phyloP scores from a whole-genome alignment of 768 basidiomycete genomes.

The Tylopilus sp. region DNA sequence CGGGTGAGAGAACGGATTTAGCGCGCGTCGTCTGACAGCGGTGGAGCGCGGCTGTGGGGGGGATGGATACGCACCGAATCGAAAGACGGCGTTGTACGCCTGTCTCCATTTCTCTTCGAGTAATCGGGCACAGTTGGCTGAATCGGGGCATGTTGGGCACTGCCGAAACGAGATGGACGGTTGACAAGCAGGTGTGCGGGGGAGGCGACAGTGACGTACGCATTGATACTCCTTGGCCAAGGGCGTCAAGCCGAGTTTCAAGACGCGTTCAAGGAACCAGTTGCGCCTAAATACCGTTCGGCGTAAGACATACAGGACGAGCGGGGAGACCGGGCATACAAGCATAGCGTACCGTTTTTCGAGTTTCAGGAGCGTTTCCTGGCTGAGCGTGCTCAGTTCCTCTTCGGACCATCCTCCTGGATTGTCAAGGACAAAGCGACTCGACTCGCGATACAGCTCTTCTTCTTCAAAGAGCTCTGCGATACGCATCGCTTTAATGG shows the following conservation, averaged over 20 bases:
- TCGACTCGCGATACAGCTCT: conserved; percentile 85
- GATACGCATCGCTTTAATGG: conserved; percentile 90
- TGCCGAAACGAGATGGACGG: conserved; percentile 27
- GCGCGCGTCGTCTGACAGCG: background rate
- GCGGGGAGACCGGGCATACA: background rate
- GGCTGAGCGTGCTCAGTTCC: conserved; percentile 76
- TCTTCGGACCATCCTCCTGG: conserved; percentile 82
- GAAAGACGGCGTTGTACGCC: conserved; percentile 81
- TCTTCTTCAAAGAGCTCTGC: conserved; percentile 90
- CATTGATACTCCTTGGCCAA: conserved; percentile 96
- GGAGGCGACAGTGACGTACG: conserved; percentile 41
- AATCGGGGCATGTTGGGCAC: conserved; percentile 84
- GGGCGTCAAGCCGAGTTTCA: conserved; percentile 84
- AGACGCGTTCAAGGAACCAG: conserved; percentile 93
- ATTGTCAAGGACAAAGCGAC: conserved; percentile 89
- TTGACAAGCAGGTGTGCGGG: background rate
- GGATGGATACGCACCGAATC: conserved; percentile 55
- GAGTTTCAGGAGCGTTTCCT: conserved; percentile 82
- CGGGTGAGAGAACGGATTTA: background rate
- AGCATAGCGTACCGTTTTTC: conserved; percentile 63
- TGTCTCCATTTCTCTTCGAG: conserved; percentile 94
- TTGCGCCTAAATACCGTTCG: conserved; percentile 50
- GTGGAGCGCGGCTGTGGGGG: background rate
- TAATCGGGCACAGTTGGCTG: conserved; percentile 70
- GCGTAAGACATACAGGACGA: background rate